Conservation (phyloP, 345 rosid species). For the Triadica sebifera region DNA sequence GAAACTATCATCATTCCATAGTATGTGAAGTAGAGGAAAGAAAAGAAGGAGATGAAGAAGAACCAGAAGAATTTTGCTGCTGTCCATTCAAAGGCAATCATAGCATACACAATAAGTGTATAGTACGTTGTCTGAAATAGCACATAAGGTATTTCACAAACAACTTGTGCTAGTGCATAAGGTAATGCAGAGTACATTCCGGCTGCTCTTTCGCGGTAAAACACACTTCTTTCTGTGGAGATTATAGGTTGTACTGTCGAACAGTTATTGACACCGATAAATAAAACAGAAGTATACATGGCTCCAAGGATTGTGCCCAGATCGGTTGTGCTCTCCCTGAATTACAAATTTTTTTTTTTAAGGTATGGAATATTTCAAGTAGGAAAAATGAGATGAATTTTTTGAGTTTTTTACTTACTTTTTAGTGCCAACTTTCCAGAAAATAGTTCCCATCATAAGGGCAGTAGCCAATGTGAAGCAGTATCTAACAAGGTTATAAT, state of each 20-base stretch:
- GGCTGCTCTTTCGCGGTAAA: conserved; percentile 70
- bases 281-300: conserved; percentile 60
- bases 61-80: conserved; percentile 34
- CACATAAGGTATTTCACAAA: conserved; percentile 46
- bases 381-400: not conserved
- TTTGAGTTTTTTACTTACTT: conserved; percentile 19
- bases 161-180: conserved; percentile 53
- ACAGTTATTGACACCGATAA: conserved; percentile 66
- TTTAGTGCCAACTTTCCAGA: conserved; percentile 37
- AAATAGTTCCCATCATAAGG: conserved; percentile 33
- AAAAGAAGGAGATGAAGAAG: conserved; percentile 23
- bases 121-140: conserved; percentile 23
- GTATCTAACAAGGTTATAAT: conserved; percentile 40
- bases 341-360: not conserved
- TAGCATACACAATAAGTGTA: conserved; percentile 32
- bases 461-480: conserved; percentile 32
- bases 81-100: conserved; percentile 32
- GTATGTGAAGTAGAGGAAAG: conserved; percentile 30
- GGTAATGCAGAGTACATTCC: conserved; percentile 51
- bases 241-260: conserved; percentile 64
- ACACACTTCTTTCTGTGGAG: conserved; percentile 64
- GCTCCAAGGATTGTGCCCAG: conserved; percentile 65
- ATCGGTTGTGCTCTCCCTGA: conserved; percentile 45
- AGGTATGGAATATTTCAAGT: not conserved
- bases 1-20: conserved; percentile 37